Evolutionary conservation across 2,329 filamentous ascomycete species (phyloP).

Genomic region (Arthroderma sp.): DNA sequence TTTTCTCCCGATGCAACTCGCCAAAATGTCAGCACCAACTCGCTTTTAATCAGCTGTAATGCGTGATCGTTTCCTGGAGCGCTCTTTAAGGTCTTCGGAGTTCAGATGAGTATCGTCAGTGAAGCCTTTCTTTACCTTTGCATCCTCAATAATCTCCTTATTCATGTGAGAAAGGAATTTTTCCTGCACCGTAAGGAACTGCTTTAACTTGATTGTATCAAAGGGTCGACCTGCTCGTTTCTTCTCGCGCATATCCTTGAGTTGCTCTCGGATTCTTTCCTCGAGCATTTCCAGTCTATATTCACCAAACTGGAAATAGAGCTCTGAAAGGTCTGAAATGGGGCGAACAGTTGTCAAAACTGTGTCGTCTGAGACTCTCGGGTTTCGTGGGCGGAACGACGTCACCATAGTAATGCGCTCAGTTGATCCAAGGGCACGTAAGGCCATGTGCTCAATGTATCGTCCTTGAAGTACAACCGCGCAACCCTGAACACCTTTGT

Average conservation of each 20-base stretch:
- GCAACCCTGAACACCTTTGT: conserved; percentile 38
- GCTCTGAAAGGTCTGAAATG: conserved; percentile 43
- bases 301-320: conserved; percentile 49
- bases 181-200: conserved; percentile 17
- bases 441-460: conserved; percentile 53
- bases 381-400: conserved; percentile 47
- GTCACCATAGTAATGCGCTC: conserved; percentile 57
- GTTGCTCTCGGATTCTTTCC: conserved; percentile 40
- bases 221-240: conserved; percentile 21
- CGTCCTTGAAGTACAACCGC: conserved; percentile 54
- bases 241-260: conserved; percentile 24
- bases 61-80: conserved; percentile 15
- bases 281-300: conserved; percentile 53
- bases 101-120: conserved; percentile 24
- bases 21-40: no score
- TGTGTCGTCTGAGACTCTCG: conserved; percentile 45
- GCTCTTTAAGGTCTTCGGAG: conserved; percentile 23
- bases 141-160: conserved; percentile 28
- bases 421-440: conserved; percentile 43
- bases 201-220: conserved; percentile 17
- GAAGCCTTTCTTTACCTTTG: conserved; percentile 25
- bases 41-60: conserved; percentile 2
- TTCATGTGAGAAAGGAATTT: conserved; percentile 28
- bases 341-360: conserved; percentile 47
- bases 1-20: no score